Conservation (phyloP, 2,329 filamentous ascomycete species). For the Colletotrichum costaricense region DNA sequence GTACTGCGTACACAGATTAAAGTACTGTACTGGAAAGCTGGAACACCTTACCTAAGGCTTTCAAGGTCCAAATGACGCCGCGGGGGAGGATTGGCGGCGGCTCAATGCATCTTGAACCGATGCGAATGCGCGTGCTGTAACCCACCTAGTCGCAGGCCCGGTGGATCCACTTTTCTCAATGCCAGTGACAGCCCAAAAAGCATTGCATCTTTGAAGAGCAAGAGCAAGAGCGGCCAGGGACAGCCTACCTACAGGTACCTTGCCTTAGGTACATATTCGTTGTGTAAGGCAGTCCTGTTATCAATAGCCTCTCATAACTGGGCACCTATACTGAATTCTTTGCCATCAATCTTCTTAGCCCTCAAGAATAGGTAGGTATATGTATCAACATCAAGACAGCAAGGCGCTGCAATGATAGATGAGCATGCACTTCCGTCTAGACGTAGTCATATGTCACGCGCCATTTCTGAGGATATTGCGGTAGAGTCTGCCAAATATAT, state of each 20-base stretch:
- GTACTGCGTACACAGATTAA: not conserved
- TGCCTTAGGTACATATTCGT: not conserved
- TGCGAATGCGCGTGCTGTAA: not conserved
- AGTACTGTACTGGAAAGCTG: not conserved
- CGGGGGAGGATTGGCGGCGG: not conserved
- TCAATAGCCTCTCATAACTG: not conserved
- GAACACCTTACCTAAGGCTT: constrained; percentile 1
- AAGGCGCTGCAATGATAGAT: not conserved
- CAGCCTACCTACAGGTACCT: not conserved
- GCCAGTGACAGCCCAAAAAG: not conserved
- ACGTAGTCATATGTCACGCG: not conserved
- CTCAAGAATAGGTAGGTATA: not conserved
- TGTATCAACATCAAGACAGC: not conserved
- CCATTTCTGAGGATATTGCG: not conserved
- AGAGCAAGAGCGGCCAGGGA: not conserved
- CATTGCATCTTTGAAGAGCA: not conserved
- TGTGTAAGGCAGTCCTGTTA: not conserved
- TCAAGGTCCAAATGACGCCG: not conserved
- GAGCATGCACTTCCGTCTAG: not conserved
- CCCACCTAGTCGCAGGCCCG: not conserved
- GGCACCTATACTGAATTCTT: not conserved
- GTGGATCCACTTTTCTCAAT: not conserved
- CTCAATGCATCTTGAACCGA: not conserved
- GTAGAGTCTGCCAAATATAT: not conserved
- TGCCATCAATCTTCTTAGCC: not conserved